A percentile compares a stretch with the other conserved stretches of the same genome.
These are phyloP conservation scores for Phytophthora sojae DNA, from an alignment of 352 stramenopile genomes.

Conservation along the genomic window DNA sequence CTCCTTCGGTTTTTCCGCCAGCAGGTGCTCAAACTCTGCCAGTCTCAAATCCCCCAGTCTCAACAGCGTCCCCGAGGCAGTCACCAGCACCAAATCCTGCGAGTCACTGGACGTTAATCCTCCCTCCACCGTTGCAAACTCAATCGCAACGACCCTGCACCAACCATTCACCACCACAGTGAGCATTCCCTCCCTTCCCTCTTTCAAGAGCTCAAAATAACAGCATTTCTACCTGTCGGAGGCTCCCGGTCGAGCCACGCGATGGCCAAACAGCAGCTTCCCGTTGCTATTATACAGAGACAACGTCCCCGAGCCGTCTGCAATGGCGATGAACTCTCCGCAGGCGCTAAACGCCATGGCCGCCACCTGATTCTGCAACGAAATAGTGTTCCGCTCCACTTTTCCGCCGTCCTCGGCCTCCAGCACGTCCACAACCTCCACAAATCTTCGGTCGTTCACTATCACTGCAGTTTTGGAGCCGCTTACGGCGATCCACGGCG, in stretches of 20 bases:
- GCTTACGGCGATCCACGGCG: conserved; percentile 22
- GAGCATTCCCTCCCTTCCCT: not conserved
- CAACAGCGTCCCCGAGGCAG: conserved; percentile 27
- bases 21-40: conserved; percentile 38
- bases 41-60: conserved; percentile 36
- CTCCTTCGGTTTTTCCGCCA: conserved; percentile 19
- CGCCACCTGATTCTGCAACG: conserved; percentile 17
- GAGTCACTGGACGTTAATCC: conserved; percentile 6
- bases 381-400: conserved; percentile 27
- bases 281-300: conserved; percentile 43
- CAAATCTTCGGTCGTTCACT: conserved; percentile 1
- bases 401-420: not conserved
- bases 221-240: conserved; percentile 19
- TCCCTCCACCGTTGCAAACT: conserved; percentile 18
- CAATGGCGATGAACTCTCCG: conserved; percentile 42
- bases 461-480: conserved; percentile 21
- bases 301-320: conserved; percentile 33
- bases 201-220: not conserved
- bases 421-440: conserved; percentile 7
- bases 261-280: conserved; percentile 28
- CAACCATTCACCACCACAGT: not conserved
- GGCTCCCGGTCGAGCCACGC: conserved; percentile 1
- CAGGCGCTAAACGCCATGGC: conserved; percentile 48
- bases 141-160: conserved; percentile 19
- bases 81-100: conserved; percentile 46